A percentile compares a stretch with the other conserved stretches of the same genome.
phyloP scores from a whole-genome alignment of 345 rosid genomes.

The Pistacia atlantica region DNA sequence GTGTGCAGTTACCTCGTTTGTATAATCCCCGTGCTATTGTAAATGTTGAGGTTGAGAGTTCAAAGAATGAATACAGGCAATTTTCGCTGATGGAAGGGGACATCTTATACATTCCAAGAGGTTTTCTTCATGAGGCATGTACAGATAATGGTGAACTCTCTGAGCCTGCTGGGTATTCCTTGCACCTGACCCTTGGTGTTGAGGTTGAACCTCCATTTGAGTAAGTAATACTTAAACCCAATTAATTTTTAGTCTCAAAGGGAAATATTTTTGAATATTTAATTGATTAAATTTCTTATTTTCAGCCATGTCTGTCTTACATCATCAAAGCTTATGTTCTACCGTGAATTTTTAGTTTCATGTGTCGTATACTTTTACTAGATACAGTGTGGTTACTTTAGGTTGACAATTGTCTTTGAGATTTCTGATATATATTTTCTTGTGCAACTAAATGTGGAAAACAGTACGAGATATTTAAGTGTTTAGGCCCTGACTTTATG shows the following conservation, averaged over 20 bases:
- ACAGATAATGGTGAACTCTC: constrained; percentile 22
- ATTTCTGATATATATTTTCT: not conserved
- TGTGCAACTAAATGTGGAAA: not conserved
- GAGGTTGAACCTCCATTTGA: constrained; percentile 72
- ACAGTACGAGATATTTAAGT: not conserved
- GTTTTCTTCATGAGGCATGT: constrained; percentile 55
- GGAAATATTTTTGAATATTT: not conserved
- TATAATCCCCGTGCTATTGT: constrained; percentile 39
- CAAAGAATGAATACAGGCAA: constrained; percentile 25
- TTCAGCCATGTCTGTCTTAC: not conserved
- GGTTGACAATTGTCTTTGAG: not conserved
- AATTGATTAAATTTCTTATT: constrained; percentile 1
- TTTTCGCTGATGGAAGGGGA: constrained; percentile 53
- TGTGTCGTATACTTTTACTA: not conserved
- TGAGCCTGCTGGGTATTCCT: constrained; percentile 40
- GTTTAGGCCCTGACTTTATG: not conserved
- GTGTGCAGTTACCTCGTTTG: constrained; percentile 48
- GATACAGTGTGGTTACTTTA: not conserved
- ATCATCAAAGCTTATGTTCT: not conserved
- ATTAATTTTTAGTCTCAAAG: not conserved
- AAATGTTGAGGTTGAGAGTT: constrained; percentile 19
- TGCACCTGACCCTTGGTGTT: constrained; percentile 59
- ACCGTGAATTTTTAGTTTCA: not conserved
- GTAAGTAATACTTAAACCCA: constrained; percentile 38
- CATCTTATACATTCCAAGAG: constrained; percentile 64